Base-by-base conservation (phyloP, 495 filamentous ascomycete species). In the Mycothermus thermophilus region DNA sequence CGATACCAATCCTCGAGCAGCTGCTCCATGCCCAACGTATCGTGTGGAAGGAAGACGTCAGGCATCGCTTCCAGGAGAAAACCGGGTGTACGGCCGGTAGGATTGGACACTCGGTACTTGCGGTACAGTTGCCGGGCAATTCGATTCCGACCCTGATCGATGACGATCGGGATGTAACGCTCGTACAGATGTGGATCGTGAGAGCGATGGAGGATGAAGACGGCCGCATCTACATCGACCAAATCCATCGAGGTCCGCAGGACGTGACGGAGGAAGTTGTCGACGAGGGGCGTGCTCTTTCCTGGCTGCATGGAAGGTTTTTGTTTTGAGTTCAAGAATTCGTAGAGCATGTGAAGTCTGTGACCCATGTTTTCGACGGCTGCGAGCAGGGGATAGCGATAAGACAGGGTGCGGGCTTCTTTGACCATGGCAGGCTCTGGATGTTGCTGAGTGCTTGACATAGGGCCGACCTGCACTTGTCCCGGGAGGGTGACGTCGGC, bases 1-100 rank as follows among this genome's bases (percentile, higher is more conserved):
- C 38, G 41, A 32, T 64, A 56, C 59, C 63, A 78, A 46, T 79
- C 75, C 21, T 63, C 52, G 34, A 69, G 54, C n/a, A 79, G 39
- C 35, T 59, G 43, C 32, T 69, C 57, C 38, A 78, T 57, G 3
- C 63, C 70, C 5, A 42, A 44, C 16, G 49, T 46, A 28, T 64
- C 44, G 37, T 52, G 20, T 11, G 46, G 38, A 35, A 60, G 56
- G 37, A 65, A 56, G 37, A 54, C 51, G n/a, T 59, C 42, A 8
- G 48, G 8, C 41, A 53, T 42, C 7, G 18, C 21, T 13, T 32
- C 37, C 10, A 52, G 30, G n/a, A 52, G 21, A 7, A 18, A 30
- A n/a, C n/a, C n/a, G n/a, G n/a, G n/a, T n/a, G n/a, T n/a, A n/a
- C n/a, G n/a, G n/a, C n/a, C n/a, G n/a, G n/a, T n/a, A n/a, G n/a